Conservation (phyloP, 2,329 filamentous ascomycete species). For the Pseudocercospora crystallina region DNA sequence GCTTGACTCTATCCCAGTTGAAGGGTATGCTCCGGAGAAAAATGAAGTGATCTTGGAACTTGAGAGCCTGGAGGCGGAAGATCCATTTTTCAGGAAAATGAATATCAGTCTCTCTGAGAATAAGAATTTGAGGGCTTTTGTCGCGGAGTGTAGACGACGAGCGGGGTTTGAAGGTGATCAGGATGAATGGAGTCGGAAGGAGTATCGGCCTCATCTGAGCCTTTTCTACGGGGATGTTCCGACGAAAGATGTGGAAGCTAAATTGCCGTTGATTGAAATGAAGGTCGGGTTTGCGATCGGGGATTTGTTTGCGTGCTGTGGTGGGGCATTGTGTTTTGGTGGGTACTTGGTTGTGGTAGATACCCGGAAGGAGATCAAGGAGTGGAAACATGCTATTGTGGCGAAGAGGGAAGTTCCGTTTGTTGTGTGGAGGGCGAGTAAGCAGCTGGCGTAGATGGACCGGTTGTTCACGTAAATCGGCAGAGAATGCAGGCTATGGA, state of each 20-base stretch:
- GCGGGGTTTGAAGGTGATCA: slow-evolving; percentile 11
- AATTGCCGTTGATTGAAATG: slow-evolving; percentile 27
- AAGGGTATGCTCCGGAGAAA: slow-evolving; percentile 16
- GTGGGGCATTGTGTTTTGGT: slow-evolving; percentile 27
- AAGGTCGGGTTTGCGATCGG: slow-evolving; percentile 28
- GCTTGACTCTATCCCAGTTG: slow-evolving; percentile 19
- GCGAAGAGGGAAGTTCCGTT: slow-evolving; percentile 24
- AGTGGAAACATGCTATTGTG: slow-evolving; percentile 21
- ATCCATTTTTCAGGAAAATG: slow-evolving; percentile 24
- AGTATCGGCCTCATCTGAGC: slow-evolving; percentile 26
- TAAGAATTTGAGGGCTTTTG: slow-evolving; percentile 18
- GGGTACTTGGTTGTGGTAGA: slow-evolving; percentile 27
- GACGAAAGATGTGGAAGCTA: slow-evolving; percentile 22
- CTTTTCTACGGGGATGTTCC: slow-evolving; percentile 24
- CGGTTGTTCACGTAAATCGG: no score
- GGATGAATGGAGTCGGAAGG: slow-evolving; percentile 14
- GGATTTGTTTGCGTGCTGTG: slow-evolving; percentile 29
- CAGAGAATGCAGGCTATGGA: no score
- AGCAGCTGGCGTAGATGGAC: slow-evolving; percentile 18
- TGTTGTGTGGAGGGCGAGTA: slow-evolving; percentile 25
- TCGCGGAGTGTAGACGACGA: slow-evolving; percentile 10
- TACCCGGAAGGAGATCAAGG: slow-evolving; percentile 20
- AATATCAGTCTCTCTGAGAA: slow-evolving; percentile 24
- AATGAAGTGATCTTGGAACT: slow-evolving; percentile 27
- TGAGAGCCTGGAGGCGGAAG: slow-evolving; percentile 23